Evolutionary conservation across 2,329 filamentous ascomycete genomes (phyloP).

Genomic region (Onygenales sp.): DNA sequence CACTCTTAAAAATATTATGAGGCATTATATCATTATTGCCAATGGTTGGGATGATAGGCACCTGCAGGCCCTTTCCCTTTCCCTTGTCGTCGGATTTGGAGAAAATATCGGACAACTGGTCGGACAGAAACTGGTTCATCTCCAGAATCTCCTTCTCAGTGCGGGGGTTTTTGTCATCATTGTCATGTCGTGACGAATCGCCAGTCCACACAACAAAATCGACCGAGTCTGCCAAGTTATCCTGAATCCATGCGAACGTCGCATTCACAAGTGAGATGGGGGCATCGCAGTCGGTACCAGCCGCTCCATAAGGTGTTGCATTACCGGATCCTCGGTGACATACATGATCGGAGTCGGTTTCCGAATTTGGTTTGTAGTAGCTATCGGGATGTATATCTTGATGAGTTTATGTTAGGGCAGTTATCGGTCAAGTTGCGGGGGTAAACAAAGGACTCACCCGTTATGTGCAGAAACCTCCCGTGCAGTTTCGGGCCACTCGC

Average conservation of each 20-base stretch:
- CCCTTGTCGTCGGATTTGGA: slow-evolving; percentile 2
- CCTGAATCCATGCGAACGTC: slow-evolving; percentile 80
- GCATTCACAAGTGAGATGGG: slow-evolving; percentile 72
- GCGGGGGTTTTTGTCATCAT: slow-evolving; percentile 70
- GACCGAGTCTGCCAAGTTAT: slow-evolving; percentile 65
- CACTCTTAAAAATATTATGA: slow-evolving; percentile 81
- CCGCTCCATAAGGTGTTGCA: slow-evolving; percentile 73
- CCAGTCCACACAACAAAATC: slow-evolving; percentile 94
- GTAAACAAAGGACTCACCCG: slow-evolving; percentile 46
- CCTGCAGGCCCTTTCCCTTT: slow-evolving; percentile 49
- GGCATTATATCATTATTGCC: slow-evolving; percentile 98
- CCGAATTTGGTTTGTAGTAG: slow-evolving; percentile 72
- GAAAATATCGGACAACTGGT: slow-evolving; percentile 69
- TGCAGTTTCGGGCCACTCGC: slow-evolving; percentile 32
- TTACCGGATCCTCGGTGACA: slow-evolving; percentile 73
- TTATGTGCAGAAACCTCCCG: slow-evolving; percentile 79
- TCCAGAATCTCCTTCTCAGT: slow-evolving; percentile 64
- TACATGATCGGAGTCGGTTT: slow-evolving; percentile 56
- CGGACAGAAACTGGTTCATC: slow-evolving; percentile 65
- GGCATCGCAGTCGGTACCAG: slow-evolving; percentile 81
- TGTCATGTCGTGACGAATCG: slow-evolving; percentile 82
- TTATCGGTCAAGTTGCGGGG: slow-evolving; percentile 12
- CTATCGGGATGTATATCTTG: slow-evolving; percentile 86
- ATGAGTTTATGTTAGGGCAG: slow-evolving; percentile 1
- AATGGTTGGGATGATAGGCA: slow-evolving; percentile 82